Conservation (phyloP, 306 rosid species). For the Dalbergia cochinchinensis region DNA sequence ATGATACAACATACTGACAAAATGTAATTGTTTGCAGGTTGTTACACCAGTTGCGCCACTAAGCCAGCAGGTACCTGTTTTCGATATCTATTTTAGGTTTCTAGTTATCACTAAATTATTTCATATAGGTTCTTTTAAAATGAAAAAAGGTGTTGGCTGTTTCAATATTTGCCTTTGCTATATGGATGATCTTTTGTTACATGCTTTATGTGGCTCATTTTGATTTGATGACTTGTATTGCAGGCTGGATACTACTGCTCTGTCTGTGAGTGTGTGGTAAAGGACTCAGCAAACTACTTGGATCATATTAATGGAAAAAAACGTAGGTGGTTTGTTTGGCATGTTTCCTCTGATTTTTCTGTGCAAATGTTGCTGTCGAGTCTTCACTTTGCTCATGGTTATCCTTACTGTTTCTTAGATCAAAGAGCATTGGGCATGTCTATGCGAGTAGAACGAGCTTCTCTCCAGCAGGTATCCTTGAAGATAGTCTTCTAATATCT, state of each 20-base stretch:
- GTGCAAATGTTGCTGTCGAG: background rate
- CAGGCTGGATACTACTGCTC: conserved; percentile 98
- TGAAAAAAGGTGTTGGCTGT: background rate
- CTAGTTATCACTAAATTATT: background rate
- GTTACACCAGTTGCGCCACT: conserved; percentile 98
- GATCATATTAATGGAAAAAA: conserved; percentile 99
- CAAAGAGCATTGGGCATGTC: conserved; percentile 99
- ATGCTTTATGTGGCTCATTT: conserved; percentile 25
- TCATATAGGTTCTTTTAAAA: background rate
- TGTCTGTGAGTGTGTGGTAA: conserved; percentile 98
- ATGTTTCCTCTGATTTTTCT: conserved; percentile 18
- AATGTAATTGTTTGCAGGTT: conserved; percentile 68
- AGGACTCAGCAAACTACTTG: conserved; percentile 97
- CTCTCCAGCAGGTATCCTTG: conserved; percentile 79
- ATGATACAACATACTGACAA: conserved; percentile 11
- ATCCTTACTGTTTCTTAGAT: conserved; percentile 56
- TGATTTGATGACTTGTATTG: conserved; percentile 36
- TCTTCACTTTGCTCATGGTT: conserved; percentile 38
- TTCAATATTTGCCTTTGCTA: conserved; percentile 7
- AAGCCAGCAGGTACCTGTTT: conserved; percentile 89
- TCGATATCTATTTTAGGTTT: conserved; percentile 17
- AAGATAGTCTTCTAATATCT: conserved; percentile 16
- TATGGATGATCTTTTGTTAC: conserved; percentile 27
- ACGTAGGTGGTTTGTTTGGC: conserved; percentile 68
- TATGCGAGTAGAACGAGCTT: conserved; percentile 96